phyloP scores from a whole-genome alignment of 2,329 filamentous ascomycete species.

The Falciphora oryzae region DNA sequence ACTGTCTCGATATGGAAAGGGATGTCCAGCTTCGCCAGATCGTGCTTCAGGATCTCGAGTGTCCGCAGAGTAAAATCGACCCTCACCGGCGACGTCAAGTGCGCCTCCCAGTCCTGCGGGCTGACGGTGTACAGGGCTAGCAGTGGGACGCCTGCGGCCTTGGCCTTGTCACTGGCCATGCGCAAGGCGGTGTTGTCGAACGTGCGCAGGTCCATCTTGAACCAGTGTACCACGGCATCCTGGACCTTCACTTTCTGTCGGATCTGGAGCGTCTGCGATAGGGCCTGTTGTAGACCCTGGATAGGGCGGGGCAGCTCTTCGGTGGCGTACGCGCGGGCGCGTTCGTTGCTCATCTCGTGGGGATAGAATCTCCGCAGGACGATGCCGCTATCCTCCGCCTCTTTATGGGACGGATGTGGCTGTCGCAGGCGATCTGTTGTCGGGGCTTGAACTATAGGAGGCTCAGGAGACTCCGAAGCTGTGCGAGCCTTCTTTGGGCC shows the following conservation, averaged over 20 bases:
- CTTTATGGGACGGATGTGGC: slow-evolving; percentile 40
- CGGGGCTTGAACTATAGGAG: background rate
- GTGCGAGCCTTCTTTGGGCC: slow-evolving; percentile 16
- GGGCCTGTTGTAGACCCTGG: slow-evolving; percentile 55
- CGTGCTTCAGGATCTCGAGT: slow-evolving; percentile 56
- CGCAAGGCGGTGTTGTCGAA: slow-evolving; percentile 68
- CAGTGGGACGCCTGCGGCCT: slow-evolving; percentile 48
- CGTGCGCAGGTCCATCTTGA: slow-evolving; percentile 73
- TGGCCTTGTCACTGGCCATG: slow-evolving; percentile 52
- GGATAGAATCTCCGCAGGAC: slow-evolving; percentile 75
- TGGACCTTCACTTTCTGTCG: slow-evolving; percentile 48
- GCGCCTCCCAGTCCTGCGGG: slow-evolving; percentile 79
- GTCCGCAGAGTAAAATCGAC: slow-evolving; percentile 79
- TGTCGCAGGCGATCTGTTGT: slow-evolving; percentile 30
- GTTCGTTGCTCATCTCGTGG: slow-evolving; percentile 75
- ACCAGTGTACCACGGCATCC: slow-evolving; percentile 78
- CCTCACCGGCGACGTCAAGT: slow-evolving; percentile 64
- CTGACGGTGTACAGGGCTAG: slow-evolving; percentile 75
- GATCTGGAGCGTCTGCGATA: slow-evolving; percentile 51
- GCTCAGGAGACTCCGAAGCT: slow-evolving; percentile 1
- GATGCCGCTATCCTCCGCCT: slow-evolving; percentile 51
- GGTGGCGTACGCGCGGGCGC: slow-evolving; percentile 68
- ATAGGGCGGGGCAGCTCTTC: slow-evolving; percentile 67
- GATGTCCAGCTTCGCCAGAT: slow-evolving; percentile 66
- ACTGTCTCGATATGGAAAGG: slow-evolving; percentile 72